phyloP scores from a whole-genome alignment of 2,329 filamentous ascomycete species.

The Elsinoe ampelina region DNA sequence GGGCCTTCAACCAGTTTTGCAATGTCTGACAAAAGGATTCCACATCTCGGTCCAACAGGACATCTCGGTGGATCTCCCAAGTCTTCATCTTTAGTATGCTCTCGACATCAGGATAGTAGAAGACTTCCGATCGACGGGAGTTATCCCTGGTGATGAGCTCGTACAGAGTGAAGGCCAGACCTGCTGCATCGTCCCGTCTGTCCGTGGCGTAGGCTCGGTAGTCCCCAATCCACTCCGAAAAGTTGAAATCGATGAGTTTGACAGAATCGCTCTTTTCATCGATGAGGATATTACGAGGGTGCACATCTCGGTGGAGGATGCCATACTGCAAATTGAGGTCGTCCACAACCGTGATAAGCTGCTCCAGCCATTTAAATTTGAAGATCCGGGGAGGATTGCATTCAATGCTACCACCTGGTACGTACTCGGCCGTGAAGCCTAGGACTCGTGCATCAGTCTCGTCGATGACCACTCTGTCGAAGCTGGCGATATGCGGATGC shows the following conservation, averaged over 20 bases:
- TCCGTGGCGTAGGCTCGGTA: background rate
- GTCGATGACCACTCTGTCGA: conserved; percentile 6
- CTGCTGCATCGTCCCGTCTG: background rate
- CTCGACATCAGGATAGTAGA: background rate
- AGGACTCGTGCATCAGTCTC: background rate
- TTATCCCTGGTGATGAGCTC: background rate
- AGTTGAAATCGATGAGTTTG: conserved; percentile 9
- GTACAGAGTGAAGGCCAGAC: background rate
- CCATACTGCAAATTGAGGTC: conserved; percentile 6
- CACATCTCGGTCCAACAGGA: background rate
- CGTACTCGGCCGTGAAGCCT: background rate
- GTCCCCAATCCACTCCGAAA: background rate
- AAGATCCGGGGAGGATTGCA: background rate
- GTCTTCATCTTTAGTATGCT: background rate
- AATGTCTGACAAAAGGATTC: background rate
- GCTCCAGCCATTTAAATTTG: conserved; percentile 5
- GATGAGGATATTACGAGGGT: background rate
- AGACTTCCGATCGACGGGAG: background rate
- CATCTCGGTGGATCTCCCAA: background rate
- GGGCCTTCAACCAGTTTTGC: background rate
- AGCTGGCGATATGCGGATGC: background rate
- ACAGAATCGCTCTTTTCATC: background rate
- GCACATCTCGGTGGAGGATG: background rate
- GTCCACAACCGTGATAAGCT: conserved; percentile 1
- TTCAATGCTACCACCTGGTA: background rate